Evolutionary conservation across 164 flowering plant species (phyloP).

Genomic region (Warburgia ugandensis): DNA sequence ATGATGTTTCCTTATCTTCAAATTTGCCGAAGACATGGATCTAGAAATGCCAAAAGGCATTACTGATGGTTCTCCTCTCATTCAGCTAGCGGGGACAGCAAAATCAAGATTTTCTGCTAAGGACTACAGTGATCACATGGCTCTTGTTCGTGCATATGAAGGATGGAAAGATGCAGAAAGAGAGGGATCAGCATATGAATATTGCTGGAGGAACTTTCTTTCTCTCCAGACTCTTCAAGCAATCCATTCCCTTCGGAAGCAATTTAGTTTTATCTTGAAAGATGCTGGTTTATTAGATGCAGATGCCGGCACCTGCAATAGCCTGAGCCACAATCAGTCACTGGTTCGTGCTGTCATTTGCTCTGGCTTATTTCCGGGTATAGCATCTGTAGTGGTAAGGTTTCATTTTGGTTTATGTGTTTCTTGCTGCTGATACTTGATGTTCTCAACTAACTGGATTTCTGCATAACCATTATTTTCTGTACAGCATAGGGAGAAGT

Average conservation of each 20-base stretch:
- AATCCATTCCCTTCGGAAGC: conserved; percentile 92
- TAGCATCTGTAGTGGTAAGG: conserved; percentile 91
- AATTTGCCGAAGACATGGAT: no score
- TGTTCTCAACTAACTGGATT: conserved; percentile 8
- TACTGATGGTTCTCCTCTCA: conserved; percentile 13
- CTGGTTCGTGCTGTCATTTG: conserved; percentile 93
- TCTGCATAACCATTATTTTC: conserved; percentile 1
- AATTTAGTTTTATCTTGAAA: conserved; percentile 71
- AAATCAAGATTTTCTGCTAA: conserved; percentile 96
- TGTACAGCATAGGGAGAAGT: conserved; percentile 87
- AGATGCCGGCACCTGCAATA: conserved; percentile 51
- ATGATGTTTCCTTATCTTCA: no score
- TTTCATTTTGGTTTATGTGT: background rate
- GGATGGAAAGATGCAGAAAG: conserved; percentile 99
- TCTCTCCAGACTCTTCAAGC: conserved; percentile 97
- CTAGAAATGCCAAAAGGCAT: no score
- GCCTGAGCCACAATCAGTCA: conserved; percentile 84
- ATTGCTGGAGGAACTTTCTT: conserved; percentile 96
- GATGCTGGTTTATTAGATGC: conserved; percentile 72
- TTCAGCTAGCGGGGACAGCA: conserved; percentile 89
- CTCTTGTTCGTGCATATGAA: conserved; percentile 98
- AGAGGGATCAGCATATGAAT: conserved; percentile 93
- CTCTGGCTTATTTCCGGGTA: conserved; percentile 96
- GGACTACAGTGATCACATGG: conserved; percentile 99
- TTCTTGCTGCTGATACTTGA: background rate